phyloP scores from a whole-genome alignment of 768 basidiomycete species.

The Naganishia vishniacii region DNA sequence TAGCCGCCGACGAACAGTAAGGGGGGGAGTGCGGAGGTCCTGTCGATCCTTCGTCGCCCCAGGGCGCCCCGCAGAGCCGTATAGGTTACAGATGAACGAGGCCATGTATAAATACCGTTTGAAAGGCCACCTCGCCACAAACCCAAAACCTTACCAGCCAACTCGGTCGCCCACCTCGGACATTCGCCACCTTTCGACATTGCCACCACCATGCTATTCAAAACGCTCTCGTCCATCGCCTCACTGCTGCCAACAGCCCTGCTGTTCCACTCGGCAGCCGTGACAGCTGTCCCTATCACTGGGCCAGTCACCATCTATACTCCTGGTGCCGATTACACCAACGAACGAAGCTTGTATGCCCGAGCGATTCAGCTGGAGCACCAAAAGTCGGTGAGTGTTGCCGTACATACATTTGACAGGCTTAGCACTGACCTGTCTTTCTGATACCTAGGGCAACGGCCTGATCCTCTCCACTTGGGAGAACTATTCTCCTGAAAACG shows the following conservation, averaged over 20 bases:
- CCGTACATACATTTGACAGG: background rate
- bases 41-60: no score
- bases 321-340: constrained; percentile 29
- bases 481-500: constrained; percentile 28
- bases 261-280: background rate
- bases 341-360: constrained; percentile 29
- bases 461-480: constrained; percentile 30
- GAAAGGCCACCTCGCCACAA: no score
- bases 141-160: no score
- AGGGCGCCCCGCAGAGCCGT: no score
- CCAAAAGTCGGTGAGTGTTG: constrained; percentile 15
- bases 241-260: background rate
- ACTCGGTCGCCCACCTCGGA: no score
- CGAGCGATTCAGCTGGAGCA: constrained; percentile 26
- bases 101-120: no score
- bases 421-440: background rate
- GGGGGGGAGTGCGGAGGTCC: no score
- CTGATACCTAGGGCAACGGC: constrained; percentile 2
- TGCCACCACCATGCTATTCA: constrained; percentile 3
- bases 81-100: no score
- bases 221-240: constrained; percentile 3
- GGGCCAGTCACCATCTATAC: constrained; percentile 31
- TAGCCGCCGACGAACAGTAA: no score
- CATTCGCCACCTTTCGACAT: background rate
- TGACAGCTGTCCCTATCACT: constrained; percentile 1